phyloP scores from a whole-genome alignment of 192 early-diverging fungal species.

The Physocladia obscura region DNA sequence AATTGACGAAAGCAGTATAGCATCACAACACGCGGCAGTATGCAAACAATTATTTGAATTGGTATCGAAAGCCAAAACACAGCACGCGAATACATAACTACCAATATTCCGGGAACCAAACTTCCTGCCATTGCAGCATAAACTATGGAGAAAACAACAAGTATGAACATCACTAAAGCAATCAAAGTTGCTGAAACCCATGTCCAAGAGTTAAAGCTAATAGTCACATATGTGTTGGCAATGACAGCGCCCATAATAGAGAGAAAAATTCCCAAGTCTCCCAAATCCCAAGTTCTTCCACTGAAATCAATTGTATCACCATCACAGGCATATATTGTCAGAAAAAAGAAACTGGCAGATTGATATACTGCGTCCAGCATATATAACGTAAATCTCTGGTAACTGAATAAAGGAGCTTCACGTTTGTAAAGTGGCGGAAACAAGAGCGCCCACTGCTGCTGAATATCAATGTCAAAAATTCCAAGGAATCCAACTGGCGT shows the following conservation, averaged over 20 bases:
- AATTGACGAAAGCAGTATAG: constrained; percentile 70
- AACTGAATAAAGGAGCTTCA: constrained; percentile 73
- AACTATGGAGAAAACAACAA: constrained; percentile 60
- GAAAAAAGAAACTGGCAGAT: constrained; percentile 75
- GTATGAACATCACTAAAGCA: constrained; percentile 42
- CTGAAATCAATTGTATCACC: constrained; percentile 30
- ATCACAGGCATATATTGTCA: constrained; percentile 53
- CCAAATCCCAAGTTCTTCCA: constrained; percentile 24
- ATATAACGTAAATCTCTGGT: constrained; percentile 74
- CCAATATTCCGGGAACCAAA: constrained; percentile 54
- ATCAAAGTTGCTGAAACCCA: constrained; percentile 58
- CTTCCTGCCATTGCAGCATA: constrained; percentile 55
- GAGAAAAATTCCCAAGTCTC: constrained; percentile 67
- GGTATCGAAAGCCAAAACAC: constrained; percentile 71
- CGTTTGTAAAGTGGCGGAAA: constrained; percentile 79
- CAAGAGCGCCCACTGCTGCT: constrained; percentile 60
- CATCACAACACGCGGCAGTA: constrained; percentile 70
- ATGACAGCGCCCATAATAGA: constrained; percentile 71
- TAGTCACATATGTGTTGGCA: constrained; percentile 75
- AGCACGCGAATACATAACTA: constrained; percentile 60
- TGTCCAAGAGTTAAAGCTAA: constrained; percentile 73
- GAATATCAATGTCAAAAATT: constrained; percentile 83
- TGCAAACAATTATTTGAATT: constrained; percentile 59
- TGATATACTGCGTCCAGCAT: constrained; percentile 88
- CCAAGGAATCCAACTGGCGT: constrained; percentile 67